Evolutionary conservation across 768 basidiomycete genomes (phyloP).

Genomic region (Trametes punicea): DNA sequence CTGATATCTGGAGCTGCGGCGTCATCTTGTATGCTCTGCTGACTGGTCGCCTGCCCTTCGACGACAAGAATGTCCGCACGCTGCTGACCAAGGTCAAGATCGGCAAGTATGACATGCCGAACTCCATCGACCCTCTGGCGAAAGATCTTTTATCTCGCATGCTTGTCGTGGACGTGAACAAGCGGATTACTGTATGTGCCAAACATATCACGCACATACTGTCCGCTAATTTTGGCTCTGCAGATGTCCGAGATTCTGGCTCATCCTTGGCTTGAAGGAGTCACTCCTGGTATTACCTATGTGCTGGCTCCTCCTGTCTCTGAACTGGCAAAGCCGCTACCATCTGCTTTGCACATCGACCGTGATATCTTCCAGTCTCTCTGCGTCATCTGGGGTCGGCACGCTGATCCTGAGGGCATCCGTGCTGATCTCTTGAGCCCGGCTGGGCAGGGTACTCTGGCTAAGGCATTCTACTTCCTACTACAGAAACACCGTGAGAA

Average conservation of each 20-base stretch:
- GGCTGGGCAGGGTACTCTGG: constrained; percentile 64
- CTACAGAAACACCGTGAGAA: constrained; percentile 73
- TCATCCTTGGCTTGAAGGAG: constrained; percentile 78
- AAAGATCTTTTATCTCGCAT: constrained; percentile 82
- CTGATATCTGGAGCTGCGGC: constrained; percentile 97
- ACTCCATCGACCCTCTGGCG: constrained; percentile 77
- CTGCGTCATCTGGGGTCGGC: constrained; percentile 79
- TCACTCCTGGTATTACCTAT: constrained; percentile 46
- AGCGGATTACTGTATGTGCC: constrained; percentile 70
- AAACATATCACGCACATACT: not conserved
- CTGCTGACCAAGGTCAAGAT: constrained; percentile 84
- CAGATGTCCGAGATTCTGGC: constrained; percentile 83
- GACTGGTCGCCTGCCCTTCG: constrained; percentile 89
- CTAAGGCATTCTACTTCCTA: constrained; percentile 89
- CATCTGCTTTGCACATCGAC: constrained; percentile 69
- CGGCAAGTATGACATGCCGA: constrained; percentile 82
- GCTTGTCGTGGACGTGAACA: constrained; percentile 81
- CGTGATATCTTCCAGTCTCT: constrained; percentile 74
- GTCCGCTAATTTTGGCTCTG: not conserved
- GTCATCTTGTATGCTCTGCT: constrained; percentile 90
- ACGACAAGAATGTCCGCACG: constrained; percentile 78
- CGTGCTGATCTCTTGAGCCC: constrained; percentile 66
- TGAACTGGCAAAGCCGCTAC: constrained; percentile 64
- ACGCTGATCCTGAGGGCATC: constrained; percentile 58
- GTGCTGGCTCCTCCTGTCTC: constrained; percentile 38